A percentile compares a stretch with the other conserved stretches of the same genome.
Conservation (phyloP, 371 early-diverging fungal species). For the Neoconidiobolus thromboides region DNA sequence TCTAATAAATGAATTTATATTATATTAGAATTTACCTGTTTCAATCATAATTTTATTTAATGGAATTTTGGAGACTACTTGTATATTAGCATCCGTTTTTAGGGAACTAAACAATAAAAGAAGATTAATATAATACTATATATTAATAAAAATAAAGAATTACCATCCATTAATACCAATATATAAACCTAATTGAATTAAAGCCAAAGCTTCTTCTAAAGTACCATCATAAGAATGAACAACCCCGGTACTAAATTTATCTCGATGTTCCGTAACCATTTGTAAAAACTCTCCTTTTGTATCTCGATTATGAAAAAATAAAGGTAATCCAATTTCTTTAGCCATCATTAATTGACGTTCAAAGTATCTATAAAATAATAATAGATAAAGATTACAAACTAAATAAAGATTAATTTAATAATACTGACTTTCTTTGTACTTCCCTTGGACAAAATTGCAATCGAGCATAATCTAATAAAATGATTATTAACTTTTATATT, state of each 20-base stretch:
- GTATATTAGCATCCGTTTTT: conserved; percentile 69
- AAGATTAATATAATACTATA: neutral
- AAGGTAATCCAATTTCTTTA: conserved; percentile 43
- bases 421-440: conserved; percentile 32
- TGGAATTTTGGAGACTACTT: conserved; percentile 64
- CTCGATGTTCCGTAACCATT: conserved; percentile 38
- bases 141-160: neutral
- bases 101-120: conserved; percentile 29
- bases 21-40: conserved; percentile 33
- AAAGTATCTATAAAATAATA: conserved; percentile 26
- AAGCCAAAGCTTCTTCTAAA: conserved; percentile 46
- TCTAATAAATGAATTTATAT: neutral
- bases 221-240: conserved; percentile 90
- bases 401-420: neutral
- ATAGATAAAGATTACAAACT: neutral
- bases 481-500: neutral
- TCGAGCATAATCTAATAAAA: conserved; percentile 60
- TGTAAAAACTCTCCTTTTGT: conserved; percentile 44
- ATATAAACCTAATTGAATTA: conserved; percentile 60
- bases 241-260: conserved; percentile 55
- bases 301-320: conserved; percentile 80
- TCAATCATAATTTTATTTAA: conserved; percentile 74
- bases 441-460: conserved; percentile 62
- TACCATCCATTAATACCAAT: conserved; percentile 95
- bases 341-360: conserved; percentile 66